Base-by-base conservation (phyloP, 257 asterid genomes). In the Nicotiana otophora region DNA sequence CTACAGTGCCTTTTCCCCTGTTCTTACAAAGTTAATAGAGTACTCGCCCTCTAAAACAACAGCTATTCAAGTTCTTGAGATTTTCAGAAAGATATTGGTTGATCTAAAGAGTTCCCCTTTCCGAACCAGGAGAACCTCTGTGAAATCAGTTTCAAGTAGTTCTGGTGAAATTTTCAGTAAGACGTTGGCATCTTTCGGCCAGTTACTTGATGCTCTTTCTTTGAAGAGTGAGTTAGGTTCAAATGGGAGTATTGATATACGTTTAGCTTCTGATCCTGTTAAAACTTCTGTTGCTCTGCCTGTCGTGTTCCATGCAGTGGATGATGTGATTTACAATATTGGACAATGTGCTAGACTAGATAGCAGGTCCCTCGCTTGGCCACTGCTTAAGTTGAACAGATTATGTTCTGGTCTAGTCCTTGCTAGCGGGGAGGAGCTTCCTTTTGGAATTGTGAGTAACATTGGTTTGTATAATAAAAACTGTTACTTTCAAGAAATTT, bases 401-500 rank as follows among this genome's bases (percentile, higher is more conserved):
- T 70, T 94, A 82, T 89, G 92, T 87, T 90, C 91, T 70, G 98
- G 99, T 81, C 90, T 90, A 69, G 92, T 96, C 86, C 97, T 87
- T 85, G 97, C 96, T 79, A 96, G 99, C 51, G 98, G 98, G 19
- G 99, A 96, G 92, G 99, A 96, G 89, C 98, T 96, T 87, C 99
- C 99, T 83, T 92, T 92, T 87, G 99, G 98, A 87, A 88, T 92
- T 81, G 99, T 96, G 87, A 90, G 97, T 89, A 80, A 11, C 81
- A 82, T 82, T 57, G 31, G 69, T 83, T 78, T 87, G 82, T 83
- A 66, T 33, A 74, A 19, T 62, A 68, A 11, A 6, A 23, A 58
- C 17, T 57, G 28, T 9, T 62, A 30, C 75, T 39, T 61, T 10
- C 39, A 57, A 26, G 31, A 75, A 75, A 7, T 33, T 80, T 16